phyloP scores from a whole-genome alignment of 2,329 filamentous ascomycete genomes.

The Penicillium sp. region DNA sequence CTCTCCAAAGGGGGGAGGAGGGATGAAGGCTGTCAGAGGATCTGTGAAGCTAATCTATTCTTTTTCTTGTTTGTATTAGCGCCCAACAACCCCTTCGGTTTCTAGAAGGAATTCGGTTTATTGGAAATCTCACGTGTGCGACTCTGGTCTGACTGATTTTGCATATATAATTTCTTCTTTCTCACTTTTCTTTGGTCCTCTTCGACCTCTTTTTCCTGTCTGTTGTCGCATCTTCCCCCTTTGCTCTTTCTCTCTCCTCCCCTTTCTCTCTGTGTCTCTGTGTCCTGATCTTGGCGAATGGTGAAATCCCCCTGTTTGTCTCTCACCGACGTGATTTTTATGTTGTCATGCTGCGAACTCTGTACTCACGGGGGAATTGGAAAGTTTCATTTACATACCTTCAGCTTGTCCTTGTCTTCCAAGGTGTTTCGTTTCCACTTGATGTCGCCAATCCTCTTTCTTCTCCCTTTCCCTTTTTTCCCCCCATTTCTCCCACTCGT shows the following conservation, averaged over 20 bases:
- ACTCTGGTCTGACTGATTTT: conserved; percentile 1
- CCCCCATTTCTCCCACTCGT: conserved; percentile 5
- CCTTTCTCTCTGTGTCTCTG: too few species aligned
- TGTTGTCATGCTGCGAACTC: background rate
- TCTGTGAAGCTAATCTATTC: conserved; percentile 10
- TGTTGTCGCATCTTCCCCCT: background rate
- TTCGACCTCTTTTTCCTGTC: background rate
- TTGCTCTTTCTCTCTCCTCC: too few species aligned
- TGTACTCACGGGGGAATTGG: background rate
- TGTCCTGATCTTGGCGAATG: conserved; percentile 1
- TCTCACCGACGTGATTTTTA: too few species aligned
- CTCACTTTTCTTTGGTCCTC: background rate
- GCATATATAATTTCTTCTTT: conserved; percentile 25
- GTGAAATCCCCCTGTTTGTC: background rate
- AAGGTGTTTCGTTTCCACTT: too few species aligned
- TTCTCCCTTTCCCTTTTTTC: conserved; percentile 9
- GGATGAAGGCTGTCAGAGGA: background rate
- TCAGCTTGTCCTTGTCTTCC: too few species aligned
- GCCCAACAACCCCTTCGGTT: conserved; percentile 65
- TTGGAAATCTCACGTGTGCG: background rate
- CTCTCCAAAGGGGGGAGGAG: too few species aligned
- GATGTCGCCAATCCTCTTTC: too few species aligned
- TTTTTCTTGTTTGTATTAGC: conserved; percentile 38
- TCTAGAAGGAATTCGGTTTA: conserved; percentile 38
- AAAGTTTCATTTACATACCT: conserved; percentile 7